These are phyloP conservation scores for Handroanthus guayacan DNA, from an alignment of 257 asterid genomes.

Conservation along the genomic window DNA sequence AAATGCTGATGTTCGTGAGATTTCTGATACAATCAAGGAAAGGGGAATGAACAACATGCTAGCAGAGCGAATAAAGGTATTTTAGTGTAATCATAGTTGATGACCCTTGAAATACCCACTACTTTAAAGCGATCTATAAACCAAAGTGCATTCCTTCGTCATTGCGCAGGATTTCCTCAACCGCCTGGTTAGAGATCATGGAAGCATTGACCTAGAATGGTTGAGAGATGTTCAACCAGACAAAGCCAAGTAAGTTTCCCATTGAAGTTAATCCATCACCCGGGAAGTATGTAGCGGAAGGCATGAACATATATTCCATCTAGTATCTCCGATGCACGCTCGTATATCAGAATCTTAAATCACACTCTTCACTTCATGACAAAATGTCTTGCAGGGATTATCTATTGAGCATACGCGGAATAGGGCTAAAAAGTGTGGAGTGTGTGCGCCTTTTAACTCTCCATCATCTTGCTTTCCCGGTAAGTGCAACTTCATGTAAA, in stretches of 20 bases:
- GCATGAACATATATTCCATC: conserved; percentile 2
- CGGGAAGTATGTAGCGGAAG: conserved; percentile 15
- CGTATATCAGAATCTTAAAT: not conserved
- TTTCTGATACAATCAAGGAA: conserved; percentile 64
- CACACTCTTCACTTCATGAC: not conserved
- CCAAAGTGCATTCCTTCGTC: conserved; percentile 25
- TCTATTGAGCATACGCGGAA: conserved; percentile 82
- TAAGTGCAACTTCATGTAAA: conserved; percentile 49
- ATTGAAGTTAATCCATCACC: conserved; percentile 10
- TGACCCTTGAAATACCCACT: not conserved
- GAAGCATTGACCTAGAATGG: conserved; percentile 92
- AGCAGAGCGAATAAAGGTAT: conserved; percentile 83
- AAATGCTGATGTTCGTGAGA: conserved; percentile 57
- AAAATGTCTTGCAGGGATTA: conserved; percentile 75
- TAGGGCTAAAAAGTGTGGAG: conserved; percentile 96
- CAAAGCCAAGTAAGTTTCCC: conserved; percentile 71
- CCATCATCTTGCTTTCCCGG: conserved; percentile 95
- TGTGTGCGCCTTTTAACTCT: conserved; percentile 94
- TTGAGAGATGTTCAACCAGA: conserved; percentile 82
- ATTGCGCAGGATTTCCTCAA: conserved; percentile 83
- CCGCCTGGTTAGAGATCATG: conserved; percentile 82
- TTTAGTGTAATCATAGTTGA: not conserved
- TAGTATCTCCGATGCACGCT: conserved; percentile 8
- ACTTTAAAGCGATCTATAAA: conserved; percentile 26
- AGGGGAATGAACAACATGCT: conserved; percentile 72